Base-by-base conservation (phyloP, 768 basidiomycete species). In the Collybiopsis luxurians region DNA sequence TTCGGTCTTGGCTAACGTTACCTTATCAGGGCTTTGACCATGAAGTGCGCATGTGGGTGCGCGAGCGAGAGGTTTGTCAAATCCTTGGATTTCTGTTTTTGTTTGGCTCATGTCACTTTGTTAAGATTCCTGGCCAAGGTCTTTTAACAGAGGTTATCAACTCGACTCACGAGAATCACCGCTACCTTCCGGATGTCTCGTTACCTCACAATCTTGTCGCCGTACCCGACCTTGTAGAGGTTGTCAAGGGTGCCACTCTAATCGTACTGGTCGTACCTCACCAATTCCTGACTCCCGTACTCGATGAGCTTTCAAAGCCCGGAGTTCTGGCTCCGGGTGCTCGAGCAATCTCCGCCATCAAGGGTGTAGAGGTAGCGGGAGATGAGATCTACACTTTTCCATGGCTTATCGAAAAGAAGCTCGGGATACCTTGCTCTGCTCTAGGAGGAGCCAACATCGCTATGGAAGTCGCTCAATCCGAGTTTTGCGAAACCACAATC, bases 41-140 rank as follows among this genome's bases (percentile, higher is more conserved):
- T 13, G 59, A 60, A 53, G 59, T 60, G 10, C 59, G 59, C 42
- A 57, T 60, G 42, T 60, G 59, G 59, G 59, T 60, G 13, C 59
- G 56, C 31, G 59, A 60, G 36, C 55, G 56, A 11, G 59, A 60
- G 59, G 59, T 60, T 40, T 21, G 47, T 56, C n/a, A n/a, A n/a
- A n/a, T n/a, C 17, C 28, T 30, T 15, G 7, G 12, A 24, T 19
- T 23, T 38, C 34, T 21, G 10, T 21, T 42, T 19, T 6, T n/a
- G 7, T n/a, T n/a, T 30, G 7, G 9, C 24, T 2, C 13, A 24
- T 44, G 19, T 44, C 26, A 21, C 17, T 43, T 40, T 23, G n/a
- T n/a, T 11, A 27, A 59, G 59, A 59, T 56, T 13, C 54, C 59
- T 5, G 59, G 59, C 7, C 53, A 55, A 43, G 59, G 59, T 19